Evolutionary conservation across 2,329 filamentous ascomycete species (phyloP), one percentile per base, ranked within the genome.

Genomic region (Myriosclerotinia curreyana): DNA sequence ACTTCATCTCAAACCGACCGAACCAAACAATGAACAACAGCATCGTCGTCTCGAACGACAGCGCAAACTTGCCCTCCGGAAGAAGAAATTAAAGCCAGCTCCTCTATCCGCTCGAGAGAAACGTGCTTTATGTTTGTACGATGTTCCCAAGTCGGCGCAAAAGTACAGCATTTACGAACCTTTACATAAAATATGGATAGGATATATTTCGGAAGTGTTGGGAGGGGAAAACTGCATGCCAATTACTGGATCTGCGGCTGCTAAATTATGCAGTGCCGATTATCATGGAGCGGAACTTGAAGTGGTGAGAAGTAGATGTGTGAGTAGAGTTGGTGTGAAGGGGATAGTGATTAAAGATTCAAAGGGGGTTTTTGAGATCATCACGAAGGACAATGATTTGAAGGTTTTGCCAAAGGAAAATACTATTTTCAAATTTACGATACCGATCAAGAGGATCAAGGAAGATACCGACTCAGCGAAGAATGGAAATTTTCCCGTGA

Each of bases 271-370:
- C 52, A 91, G 88, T 64, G 94, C 93, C 1, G 95, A 99, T 77
- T 94, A 92, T 72, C 93, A 98, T 75, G 95, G 95, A 1, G 93
- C 94, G 20, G 80, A 86, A 70, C 76, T 97, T 25, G 86, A 92
- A 77, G 91, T 98, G 28, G 89, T 94, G 63, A 79, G 93, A 70
- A 95, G 92, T 75, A 79, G 84, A 38, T 97, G 93, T 75, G 84
- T 89, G 20, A 87, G 90, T 62, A 82, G 94, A 20, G 93, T 99
- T 0, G 94, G 95, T 0, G 77, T 94, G 62, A 85, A 81, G 71
- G 95, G 95, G 20, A 94, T 98, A 70, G 90, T 98, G 66, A 86
- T 97, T 49, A 87, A 91, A 74, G 95, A 99, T 78, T 88, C 90
- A 60, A 92, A 89, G 74, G 94, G 90, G 72, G 88, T 89, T 1